phyloP scores from a whole-genome alignment of 345 rosid genomes.

The Passiflora organensis region DNA sequence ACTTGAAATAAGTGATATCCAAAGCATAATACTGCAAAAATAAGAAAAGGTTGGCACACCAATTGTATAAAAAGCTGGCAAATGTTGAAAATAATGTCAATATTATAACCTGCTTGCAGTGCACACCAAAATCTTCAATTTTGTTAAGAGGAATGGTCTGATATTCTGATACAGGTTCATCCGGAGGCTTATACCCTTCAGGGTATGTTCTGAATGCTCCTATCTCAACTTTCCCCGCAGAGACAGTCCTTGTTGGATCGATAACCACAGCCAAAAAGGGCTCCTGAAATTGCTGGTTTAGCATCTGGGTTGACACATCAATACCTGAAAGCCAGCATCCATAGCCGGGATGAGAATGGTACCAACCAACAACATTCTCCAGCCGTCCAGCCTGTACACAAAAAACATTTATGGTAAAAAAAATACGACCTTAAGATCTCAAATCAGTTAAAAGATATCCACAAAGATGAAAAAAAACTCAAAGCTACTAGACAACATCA shows the following conservation, averaged over 20 bases:
- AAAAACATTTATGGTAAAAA: no score
- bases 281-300: slow-evolving; percentile 93
- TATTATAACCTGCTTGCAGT: slow-evolving; percentile 81
- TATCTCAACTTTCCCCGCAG: slow-evolving; percentile 99
- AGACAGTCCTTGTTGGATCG: slow-evolving; percentile 98
- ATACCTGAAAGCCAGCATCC: slow-evolving; percentile 99
- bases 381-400: slow-evolving; percentile 79
- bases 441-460: no score
- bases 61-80: neutral
- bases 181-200: slow-evolving; percentile 75
- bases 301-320: slow-evolving; percentile 98
- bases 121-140: slow-evolving; percentile 90
- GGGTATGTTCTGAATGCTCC: slow-evolving; percentile 99
- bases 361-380: slow-evolving; percentile 96
- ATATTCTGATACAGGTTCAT: slow-evolving; percentile 82
- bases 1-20: slow-evolving; percentile 95
- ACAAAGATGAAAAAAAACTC: no score
- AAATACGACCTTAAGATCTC: no score
- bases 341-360: slow-evolving; percentile 98
- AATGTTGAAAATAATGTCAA: neutral
- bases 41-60: slow-evolving; percentile 12
- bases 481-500: no score
- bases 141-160: slow-evolving; percentile 95
- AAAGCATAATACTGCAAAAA: slow-evolving; percentile 77
- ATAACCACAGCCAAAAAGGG: slow-evolving; percentile 97